A percentile compares a stretch with the other conserved stretches of the same genome.
These are phyloP conservation scores for Collybia sordida DNA, from an alignment of 768 basidiomycete species.

Conservation along the genomic window DNA sequence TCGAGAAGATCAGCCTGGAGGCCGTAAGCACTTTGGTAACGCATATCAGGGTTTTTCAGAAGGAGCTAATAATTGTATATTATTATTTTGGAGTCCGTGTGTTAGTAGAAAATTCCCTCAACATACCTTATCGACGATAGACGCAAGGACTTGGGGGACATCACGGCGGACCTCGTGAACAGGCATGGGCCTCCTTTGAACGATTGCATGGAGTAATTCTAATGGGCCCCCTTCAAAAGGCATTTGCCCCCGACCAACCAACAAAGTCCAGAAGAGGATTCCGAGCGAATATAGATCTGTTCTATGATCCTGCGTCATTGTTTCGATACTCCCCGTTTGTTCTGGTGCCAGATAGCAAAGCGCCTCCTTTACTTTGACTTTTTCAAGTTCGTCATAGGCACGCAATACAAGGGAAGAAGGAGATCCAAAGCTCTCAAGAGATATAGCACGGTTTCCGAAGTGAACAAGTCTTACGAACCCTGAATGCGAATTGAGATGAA, in stretches of 20 bases:
- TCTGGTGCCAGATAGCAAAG: constrained; percentile 76
- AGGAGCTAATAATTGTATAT: constrained; percentile 43
- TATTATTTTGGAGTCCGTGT: not conserved
- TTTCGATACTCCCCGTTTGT: constrained; percentile 74
- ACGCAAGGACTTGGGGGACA: constrained; percentile 67
- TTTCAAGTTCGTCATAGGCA: constrained; percentile 59
- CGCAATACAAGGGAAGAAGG: constrained; percentile 68
- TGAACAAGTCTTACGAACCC: constrained; percentile 71
- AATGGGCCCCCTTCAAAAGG: constrained; percentile 60
- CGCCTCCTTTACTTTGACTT: constrained; percentile 72
- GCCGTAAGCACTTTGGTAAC: constrained; percentile 74
- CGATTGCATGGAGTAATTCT: constrained; percentile 69
- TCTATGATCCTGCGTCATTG: constrained; percentile 68
- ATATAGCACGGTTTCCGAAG: constrained; percentile 73
- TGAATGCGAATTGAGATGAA: constrained; percentile 69
- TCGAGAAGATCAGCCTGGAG: constrained; percentile 66
- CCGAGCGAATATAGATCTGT: constrained; percentile 77
- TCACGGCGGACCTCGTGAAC: constrained; percentile 75
- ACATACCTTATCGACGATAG: constrained; percentile 66
- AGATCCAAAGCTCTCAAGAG: constrained; percentile 69
- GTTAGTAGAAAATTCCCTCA: not conserved
- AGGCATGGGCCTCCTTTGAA: constrained; percentile 72
- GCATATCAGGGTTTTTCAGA: constrained; percentile 63
- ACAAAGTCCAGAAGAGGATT: constrained; percentile 70
- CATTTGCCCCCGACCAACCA: constrained; percentile 69